Conservation (phyloP, 805 yeast species). For the Teunomyces pallodes region DNA sequence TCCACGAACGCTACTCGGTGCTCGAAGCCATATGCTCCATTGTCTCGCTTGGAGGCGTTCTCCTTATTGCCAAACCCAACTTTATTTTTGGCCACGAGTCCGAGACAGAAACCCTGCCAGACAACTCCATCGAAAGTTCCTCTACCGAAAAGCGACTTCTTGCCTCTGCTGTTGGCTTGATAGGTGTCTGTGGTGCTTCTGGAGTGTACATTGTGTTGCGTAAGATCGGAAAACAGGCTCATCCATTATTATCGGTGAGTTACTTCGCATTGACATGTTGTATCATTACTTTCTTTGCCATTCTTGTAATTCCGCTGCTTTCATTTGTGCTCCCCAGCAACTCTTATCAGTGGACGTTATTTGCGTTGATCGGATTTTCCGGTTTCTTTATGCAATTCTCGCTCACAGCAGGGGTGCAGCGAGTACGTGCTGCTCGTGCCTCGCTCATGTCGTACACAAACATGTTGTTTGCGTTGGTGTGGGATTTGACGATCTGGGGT, state of each 20-base stretch:
- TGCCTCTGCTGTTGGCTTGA: conserved; percentile 61
- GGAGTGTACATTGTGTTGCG: conserved; percentile 68
- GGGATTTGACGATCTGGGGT: conserved; percentile 72
- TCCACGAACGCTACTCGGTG: conserved; percentile 64
- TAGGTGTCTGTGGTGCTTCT: conserved; percentile 70
- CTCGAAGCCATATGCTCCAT: conserved; percentile 69
- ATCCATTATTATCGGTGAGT: conserved; percentile 76
- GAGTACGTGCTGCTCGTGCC: conserved; percentile 75
- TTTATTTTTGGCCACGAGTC: conserved; percentile 56
- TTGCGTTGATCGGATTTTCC: conserved; percentile 61
- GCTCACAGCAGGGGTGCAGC: conserved; percentile 78
- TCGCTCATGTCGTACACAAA: conserved; percentile 74
- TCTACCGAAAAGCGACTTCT: conserved; percentile 54
- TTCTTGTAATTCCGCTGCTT: conserved; percentile 56
- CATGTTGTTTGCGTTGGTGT: conserved; percentile 71
- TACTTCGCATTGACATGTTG: conserved; percentile 66
- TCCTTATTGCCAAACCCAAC: conserved; percentile 77
- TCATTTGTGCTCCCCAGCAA: conserved; percentile 60
- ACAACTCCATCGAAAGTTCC: conserved; percentile 47
- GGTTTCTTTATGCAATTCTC: conserved; percentile 84
- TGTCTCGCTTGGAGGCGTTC: conserved; percentile 69
- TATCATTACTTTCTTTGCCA: conserved; percentile 51
- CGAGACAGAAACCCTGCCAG: conserved; percentile 25
- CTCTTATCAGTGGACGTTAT: conserved; percentile 62
- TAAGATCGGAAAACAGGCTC: conserved; percentile 73